These are phyloP conservation scores for Cladosporium velox DNA, from an alignment of 2,329 filamentous ascomycete species.

Conservation along the genomic window DNA sequence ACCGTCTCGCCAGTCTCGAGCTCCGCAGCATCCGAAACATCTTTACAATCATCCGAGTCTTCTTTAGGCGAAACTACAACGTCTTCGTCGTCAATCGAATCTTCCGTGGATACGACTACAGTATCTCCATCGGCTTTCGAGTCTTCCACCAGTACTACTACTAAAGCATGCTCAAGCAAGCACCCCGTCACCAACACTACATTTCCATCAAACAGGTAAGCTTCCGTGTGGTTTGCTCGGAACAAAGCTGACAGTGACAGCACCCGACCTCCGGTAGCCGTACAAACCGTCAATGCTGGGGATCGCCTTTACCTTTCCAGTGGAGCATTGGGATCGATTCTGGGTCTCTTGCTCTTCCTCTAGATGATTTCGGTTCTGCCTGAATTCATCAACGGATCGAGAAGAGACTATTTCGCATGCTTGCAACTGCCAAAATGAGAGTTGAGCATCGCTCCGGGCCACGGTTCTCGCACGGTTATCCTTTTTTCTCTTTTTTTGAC, in stretches of 20 bases:
- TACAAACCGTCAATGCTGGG: neutral
- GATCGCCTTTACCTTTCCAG: neutral
- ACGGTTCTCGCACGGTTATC: neutral
- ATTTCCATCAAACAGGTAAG: neutral
- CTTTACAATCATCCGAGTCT: neutral
- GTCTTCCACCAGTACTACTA: neutral
- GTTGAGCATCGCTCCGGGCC: fast-evolving
- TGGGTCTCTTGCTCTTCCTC: neutral
- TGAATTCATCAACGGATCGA: neutral
- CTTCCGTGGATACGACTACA: neutral
- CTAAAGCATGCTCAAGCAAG: neutral
- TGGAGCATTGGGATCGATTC: neutral
- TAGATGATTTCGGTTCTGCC: neutral
- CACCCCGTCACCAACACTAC: neutral
- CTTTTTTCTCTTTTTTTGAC: too few species aligned
- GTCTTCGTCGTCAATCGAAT: neutral
- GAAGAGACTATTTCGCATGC: neutral
- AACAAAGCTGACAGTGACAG: neutral
- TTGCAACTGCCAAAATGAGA: neutral
- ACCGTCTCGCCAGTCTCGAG: neutral
- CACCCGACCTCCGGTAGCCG: neutral
- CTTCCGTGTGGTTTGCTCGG: neutral
- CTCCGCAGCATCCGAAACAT: neutral
- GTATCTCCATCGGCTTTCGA: neutral
- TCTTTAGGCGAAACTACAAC: neutral